These are phyloP conservation scores for Diaporthe vexans DNA, from an alignment of 2,329 filamentous ascomycete genomes.

Conservation along the genomic window DNA sequence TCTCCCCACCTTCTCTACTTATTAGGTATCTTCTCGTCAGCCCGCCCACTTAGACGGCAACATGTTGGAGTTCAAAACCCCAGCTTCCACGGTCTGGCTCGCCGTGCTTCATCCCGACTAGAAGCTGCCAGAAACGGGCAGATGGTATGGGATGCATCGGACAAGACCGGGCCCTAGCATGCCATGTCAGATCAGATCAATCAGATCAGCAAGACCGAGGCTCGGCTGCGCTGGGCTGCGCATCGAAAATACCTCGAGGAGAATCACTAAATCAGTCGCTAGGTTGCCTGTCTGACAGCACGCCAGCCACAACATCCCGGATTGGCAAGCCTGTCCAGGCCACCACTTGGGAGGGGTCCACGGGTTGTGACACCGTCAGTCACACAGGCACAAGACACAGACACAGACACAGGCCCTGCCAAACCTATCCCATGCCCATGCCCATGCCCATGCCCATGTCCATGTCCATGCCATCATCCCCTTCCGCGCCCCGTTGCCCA, in stretches of 20 bases:
- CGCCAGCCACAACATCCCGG: slow-evolving; percentile 31
- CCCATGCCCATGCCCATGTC: not conserved
- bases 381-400: slow-evolving; percentile 26
- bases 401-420: slow-evolving; percentile 2
- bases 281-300: slow-evolving; percentile 27
- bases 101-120: not conserved
- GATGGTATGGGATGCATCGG: not conserved
- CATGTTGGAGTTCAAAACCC: no score
- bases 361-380: slow-evolving; percentile 15
- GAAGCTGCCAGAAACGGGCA: not conserved
- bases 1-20: no score
- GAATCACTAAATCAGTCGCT: not conserved
- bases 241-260: not conserved
- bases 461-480: not conserved
- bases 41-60: no score
- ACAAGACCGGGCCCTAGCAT: not conserved
- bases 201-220: slow-evolving; percentile 27
- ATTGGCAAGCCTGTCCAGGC: slow-evolving; percentile 19
- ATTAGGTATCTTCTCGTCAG: no score
- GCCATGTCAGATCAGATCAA: slow-evolving; percentile 13
- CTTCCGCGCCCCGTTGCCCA: not conserved
- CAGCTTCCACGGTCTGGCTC: not conserved
- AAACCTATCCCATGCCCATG: not conserved
- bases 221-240: slow-evolving; percentile 18
- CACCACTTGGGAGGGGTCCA: slow-evolving; percentile 3